phyloP scores from a whole-genome alignment of 2,329 filamentous ascomycete species.

The Fusarium mundagurra region DNA sequence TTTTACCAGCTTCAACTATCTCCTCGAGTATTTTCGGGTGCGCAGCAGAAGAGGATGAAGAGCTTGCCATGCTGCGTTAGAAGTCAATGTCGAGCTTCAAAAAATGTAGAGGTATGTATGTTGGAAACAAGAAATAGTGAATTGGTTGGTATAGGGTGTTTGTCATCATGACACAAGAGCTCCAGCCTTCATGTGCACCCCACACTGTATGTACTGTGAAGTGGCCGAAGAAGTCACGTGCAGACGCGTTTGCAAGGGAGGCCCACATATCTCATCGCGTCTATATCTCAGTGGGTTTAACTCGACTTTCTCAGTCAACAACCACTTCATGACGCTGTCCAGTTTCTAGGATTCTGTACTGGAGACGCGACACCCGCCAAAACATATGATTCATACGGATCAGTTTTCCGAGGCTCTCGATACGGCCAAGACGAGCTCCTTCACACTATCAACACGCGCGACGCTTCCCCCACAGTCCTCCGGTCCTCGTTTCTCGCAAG shows the following conservation, averaged over 20 bases:
- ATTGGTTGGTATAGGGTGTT: slow-evolving; percentile 35
- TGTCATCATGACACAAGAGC: slow-evolving; percentile 25
- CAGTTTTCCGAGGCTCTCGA: slow-evolving; percentile 19
- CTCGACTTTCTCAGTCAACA: slow-evolving; percentile 27
- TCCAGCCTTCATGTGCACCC: slow-evolving; percentile 38
- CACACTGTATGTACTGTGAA: slow-evolving; percentile 33
- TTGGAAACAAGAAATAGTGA: slow-evolving; percentile 13
- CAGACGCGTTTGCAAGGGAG: slow-evolving; percentile 11
- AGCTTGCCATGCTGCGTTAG: slow-evolving; percentile 41
- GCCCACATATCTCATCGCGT: slow-evolving; percentile 15
- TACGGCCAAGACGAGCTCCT: slow-evolving; percentile 54
- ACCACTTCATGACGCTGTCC: slow-evolving; percentile 27
- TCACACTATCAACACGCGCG: slow-evolving; percentile 64
- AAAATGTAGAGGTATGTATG: not conserved
- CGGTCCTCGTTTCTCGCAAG: slow-evolving; percentile 76
- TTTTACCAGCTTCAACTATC: slow-evolving; percentile 54
- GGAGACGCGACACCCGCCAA: slow-evolving; percentile 25
- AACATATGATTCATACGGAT: slow-evolving; percentile 25
- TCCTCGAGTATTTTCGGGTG: slow-evolving; percentile 48
- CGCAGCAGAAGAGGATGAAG: slow-evolving; percentile 26
- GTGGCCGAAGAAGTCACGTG: slow-evolving; percentile 43
- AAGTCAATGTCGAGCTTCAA: not conserved
- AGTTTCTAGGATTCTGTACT: slow-evolving; percentile 23
- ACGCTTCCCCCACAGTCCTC: slow-evolving; percentile 84
- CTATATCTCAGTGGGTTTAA: not conserved